Conservation (phyloP, 176 grass and related monocot genomes). For the Puccinellia tenuiflora region DNA sequence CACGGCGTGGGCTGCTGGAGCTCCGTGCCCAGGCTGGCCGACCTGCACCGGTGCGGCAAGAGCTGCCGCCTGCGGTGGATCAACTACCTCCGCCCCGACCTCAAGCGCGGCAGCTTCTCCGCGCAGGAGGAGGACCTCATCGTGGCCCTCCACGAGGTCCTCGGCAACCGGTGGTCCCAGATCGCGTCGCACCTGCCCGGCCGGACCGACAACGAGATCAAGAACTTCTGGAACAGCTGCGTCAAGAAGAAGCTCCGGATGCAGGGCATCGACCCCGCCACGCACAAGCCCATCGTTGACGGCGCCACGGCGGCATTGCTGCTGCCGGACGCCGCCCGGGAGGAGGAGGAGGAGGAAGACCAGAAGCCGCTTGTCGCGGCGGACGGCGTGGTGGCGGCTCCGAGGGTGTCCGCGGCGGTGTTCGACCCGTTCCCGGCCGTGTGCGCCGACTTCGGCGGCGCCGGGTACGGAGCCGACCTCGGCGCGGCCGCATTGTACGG, state of each 20-base stretch:
- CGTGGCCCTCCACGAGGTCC: neutral
- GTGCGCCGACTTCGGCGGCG: slow-evolving; percentile 34
- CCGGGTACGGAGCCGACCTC: slow-evolving; percentile 22
- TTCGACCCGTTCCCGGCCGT: slow-evolving; percentile 82
- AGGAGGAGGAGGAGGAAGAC: neutral
- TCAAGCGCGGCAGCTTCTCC: neutral
- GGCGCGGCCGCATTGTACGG: slow-evolving; percentile 11
- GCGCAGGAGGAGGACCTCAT: slow-evolving; percentile 7
- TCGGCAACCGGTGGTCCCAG: slow-evolving; percentile 63
- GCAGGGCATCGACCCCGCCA: slow-evolving; percentile 64
- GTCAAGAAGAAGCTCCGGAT: slow-evolving; percentile 84
- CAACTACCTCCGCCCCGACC: slow-evolving; percentile 11
- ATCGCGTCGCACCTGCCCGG: slow-evolving; percentile 77
- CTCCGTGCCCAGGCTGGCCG: slow-evolving; percentile 73
- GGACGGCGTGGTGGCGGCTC: neutral
- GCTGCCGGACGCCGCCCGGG: slow-evolving; percentile 6
- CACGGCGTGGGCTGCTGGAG: slow-evolving; percentile 85
- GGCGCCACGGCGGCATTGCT: neutral
- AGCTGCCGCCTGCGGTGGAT: slow-evolving; percentile 13
- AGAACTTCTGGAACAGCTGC: slow-evolving; percentile 90
- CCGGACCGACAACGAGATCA: slow-evolving; percentile 90
- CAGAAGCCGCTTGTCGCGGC: neutral
- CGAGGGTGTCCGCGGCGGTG: slow-evolving; percentile 11
- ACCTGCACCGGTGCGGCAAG: slow-evolving; percentile 5
- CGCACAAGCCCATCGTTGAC: slow-evolving; percentile 53